A percentile compares a stretch with the other conserved stretches of the same genome.
Evolutionary conservation across 306 rosid genomes (phyloP).

Genomic region (Trichosanthes cucumerina): DNA sequence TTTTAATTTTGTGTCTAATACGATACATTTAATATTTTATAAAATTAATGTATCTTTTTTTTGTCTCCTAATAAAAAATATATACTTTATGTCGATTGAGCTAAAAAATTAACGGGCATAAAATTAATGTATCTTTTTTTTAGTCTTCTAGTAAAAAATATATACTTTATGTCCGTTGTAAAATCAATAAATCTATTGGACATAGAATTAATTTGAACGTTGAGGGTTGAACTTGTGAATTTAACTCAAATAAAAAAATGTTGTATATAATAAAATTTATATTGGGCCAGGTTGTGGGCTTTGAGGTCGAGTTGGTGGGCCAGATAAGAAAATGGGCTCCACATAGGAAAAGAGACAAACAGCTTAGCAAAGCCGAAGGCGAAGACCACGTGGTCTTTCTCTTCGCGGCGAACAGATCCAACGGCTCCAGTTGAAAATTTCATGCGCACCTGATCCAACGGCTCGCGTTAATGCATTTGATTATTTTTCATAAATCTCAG

Average conservation of each 20-base stretch:
- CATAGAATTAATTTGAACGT: too few species aligned
- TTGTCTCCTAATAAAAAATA: too few species aligned
- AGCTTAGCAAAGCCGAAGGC: not conserved
- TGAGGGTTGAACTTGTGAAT: too few species aligned
- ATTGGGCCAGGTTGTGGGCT: not conserved
- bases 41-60: too few species aligned
- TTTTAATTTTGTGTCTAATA: too few species aligned
- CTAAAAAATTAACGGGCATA: too few species aligned
- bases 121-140: too few species aligned
- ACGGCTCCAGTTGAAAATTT: slow-evolving; percentile 37
- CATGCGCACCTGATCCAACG: slow-evolving; percentile 33
- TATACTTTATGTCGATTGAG: too few species aligned
- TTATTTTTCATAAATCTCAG: slow-evolving; percentile 2
- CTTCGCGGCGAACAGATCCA: slow-evolving; percentile 13
- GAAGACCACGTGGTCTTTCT: not conserved
- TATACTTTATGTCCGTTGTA: too few species aligned
- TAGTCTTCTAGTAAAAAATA: too few species aligned
- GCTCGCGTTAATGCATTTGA: slow-evolving; percentile 5
- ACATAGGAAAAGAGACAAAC: not conserved
- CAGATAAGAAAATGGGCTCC: not conserved
- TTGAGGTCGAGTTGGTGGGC: not conserved
- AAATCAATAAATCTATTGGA: too few species aligned
- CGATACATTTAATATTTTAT: too few species aligned
- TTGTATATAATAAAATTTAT: not conserved
- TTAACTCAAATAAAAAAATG: not conserved